phyloP scores from a whole-genome alignment of 2,329 filamentous ascomycete genomes.

The Penicillium sp. region DNA sequence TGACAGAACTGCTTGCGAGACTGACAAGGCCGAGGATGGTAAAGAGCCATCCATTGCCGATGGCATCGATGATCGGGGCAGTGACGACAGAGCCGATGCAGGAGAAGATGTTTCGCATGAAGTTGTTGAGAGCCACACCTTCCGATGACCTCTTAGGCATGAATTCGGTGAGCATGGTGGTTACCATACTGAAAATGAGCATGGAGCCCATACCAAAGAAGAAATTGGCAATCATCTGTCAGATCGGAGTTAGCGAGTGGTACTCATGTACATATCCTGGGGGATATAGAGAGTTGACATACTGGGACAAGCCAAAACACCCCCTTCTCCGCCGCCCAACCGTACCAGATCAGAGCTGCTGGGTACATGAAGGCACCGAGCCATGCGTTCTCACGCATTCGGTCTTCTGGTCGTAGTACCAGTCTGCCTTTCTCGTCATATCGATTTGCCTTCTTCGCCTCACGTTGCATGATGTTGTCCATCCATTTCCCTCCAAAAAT shows the following conservation, averaged over 20 bases:
- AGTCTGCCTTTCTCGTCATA: constrained; percentile 66
- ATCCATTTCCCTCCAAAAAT: constrained; percentile 73
- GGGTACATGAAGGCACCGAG: constrained; percentile 70
- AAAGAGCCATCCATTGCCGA: constrained; percentile 75
- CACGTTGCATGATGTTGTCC: constrained; percentile 74
- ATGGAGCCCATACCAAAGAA: constrained; percentile 75
- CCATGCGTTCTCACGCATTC: constrained; percentile 81
- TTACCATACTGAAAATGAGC: constrained; percentile 71
- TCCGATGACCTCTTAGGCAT: constrained; percentile 68
- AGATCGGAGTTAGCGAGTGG: constrained; percentile 3
- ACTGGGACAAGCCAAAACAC: constrained; percentile 61
- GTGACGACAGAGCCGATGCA: constrained; percentile 69
- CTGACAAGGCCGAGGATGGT: constrained; percentile 59
- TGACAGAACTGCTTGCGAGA: constrained; percentile 57
- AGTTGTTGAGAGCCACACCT: constrained; percentile 79
- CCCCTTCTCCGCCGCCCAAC: constrained; percentile 67
- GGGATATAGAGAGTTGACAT: constrained; percentile 20
- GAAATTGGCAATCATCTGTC: constrained; percentile 61
- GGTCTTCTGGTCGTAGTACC: constrained; percentile 71
- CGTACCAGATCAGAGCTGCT: constrained; percentile 68
- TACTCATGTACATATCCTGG: background rate
- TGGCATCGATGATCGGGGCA: constrained; percentile 66
- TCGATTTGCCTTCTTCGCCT: constrained; percentile 67
- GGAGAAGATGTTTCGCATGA: constrained; percentile 73
- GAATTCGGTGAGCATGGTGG: constrained; percentile 84